phyloP scores from a whole-genome alignment of 768 basidiomycete species.

The Melanogaster broomeanus region DNA sequence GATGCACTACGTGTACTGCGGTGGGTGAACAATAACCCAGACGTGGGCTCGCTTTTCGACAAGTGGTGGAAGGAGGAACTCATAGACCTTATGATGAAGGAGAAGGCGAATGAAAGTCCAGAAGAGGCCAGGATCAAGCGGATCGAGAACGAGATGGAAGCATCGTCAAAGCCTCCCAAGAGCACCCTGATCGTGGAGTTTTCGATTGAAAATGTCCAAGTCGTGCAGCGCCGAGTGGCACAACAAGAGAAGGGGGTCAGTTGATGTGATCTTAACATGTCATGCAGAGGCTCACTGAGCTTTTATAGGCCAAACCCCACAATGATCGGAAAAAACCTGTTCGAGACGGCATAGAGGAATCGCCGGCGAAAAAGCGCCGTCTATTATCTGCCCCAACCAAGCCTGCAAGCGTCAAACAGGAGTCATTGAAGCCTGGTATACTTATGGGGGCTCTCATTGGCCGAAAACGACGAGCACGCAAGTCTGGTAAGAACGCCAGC shows the following conservation, averaged over 20 bases:
- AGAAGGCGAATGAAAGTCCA: conserved; percentile 49
- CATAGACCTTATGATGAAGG: conserved; percentile 55
- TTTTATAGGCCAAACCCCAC: conserved; percentile 8
- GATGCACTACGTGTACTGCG: conserved; percentile 90
- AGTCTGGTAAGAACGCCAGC: conserved; percentile 28
- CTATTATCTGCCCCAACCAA: conserved; percentile 24
- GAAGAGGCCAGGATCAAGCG: conserved; percentile 57
- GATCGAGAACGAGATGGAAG: conserved; percentile 55
- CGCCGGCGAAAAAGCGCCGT: conserved; percentile 43
- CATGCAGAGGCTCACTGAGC: neutral
- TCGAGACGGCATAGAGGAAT: conserved; percentile 28
- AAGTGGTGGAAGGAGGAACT: conserved; percentile 87
- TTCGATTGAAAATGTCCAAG: conserved; percentile 93
- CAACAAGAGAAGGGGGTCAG: conserved; percentile 40
- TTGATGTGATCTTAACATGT: neutral
- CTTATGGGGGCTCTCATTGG: conserved; percentile 74
- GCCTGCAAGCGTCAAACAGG: conserved; percentile 19
- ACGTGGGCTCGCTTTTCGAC: conserved; percentile 62
- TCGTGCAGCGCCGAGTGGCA: conserved; percentile 73
- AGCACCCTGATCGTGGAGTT: conserved; percentile 87
- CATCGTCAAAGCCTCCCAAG: conserved; percentile 37
- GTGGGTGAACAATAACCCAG: conserved; percentile 91
- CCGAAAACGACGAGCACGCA: conserved; percentile 74
- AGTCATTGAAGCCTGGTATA: conserved; percentile 34
- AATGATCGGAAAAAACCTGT: conserved; percentile 4